A percentile compares a stretch with the other conserved stretches of the same genome.
These are phyloP conservation scores for Fusarium burgessii DNA, from an alignment of 2,329 filamentous ascomycete species.

Conservation along the genomic window DNA sequence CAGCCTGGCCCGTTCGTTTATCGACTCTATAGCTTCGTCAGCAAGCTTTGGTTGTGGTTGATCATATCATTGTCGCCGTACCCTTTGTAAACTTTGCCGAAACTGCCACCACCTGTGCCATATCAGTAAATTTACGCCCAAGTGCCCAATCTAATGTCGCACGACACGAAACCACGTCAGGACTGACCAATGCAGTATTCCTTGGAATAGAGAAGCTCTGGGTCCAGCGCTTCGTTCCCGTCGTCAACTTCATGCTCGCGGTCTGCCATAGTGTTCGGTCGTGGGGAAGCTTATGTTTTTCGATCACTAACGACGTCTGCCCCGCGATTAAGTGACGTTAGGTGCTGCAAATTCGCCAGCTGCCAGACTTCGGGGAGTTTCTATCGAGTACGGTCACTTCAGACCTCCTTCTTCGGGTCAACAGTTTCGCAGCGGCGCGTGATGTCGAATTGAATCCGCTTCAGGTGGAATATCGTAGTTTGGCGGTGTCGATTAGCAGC, in stretches of 20 bases:
- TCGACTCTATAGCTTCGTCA: constrained; percentile 75
- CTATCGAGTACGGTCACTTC: background rate
- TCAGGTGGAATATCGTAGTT: constrained; percentile 24
- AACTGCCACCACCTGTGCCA: constrained; percentile 86
- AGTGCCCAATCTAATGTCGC: background rate
- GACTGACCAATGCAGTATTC: constrained; percentile 84
- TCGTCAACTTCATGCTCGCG: constrained; percentile 61
- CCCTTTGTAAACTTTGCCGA: constrained; percentile 99
- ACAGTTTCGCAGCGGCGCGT: constrained; percentile 2
- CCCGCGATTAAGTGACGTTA: constrained; percentile 8
- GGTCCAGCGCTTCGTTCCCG: constrained; percentile 73
- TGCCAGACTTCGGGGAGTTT: background rate
- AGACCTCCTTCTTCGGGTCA: background rate
- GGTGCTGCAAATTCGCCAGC: background rate
- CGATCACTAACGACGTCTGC: constrained; percentile 3
- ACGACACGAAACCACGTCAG: constrained; percentile 7
- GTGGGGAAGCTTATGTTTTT: constrained; percentile 17
- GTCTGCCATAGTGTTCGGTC: constrained; percentile 58
- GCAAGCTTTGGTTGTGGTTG: background rate
- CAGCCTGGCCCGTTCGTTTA: constrained; percentile 90
- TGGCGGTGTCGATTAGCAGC: constrained; percentile 41
- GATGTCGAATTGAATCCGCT: constrained; percentile 10
- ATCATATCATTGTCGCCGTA: constrained; percentile 54
- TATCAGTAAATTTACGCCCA: constrained; percentile 37
- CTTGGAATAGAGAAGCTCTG: constrained; percentile 92